Evolutionary conservation across 2,329 filamentous ascomycete species (phyloP), one percentile per base, ranked within the genome.

Genomic region (Ophiostoma angusticollis): DNA sequence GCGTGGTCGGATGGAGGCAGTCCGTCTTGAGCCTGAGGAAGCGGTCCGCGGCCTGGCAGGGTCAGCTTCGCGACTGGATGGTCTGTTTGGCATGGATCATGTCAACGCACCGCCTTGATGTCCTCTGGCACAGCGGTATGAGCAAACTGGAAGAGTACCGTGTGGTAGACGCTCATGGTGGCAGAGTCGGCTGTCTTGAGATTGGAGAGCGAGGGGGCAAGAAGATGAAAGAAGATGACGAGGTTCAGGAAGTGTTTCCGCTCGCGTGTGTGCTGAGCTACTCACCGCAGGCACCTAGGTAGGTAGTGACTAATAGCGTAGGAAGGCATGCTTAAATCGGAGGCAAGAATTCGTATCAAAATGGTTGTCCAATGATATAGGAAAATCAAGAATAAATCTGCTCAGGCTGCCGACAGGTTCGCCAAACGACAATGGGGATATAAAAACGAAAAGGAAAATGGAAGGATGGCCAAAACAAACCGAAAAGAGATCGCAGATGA

Each of bases 1-100:
- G 58, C 0, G 72, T 70, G 2, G 58, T 59, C 2, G 78, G 73
- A 45, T 80, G 73, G 14, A 81, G 31, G 52, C 80, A 84, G 7
- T 63, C 64, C 6, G 73, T 60, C 47, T 68, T 67, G 2, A 84
- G 59, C 1, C 56, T 63, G 4, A 80, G 45, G 40, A 63, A 51
- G 9, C 47, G 46, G 4, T 49, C 42, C 49, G 52, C 58, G 32
- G 50, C 45, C 58, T 62, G n/a, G 6, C 8, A 7, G 2, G 17
- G 12, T 22, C 12, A 40, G 25, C 9, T n/a, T n/a, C n/a, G n/a
- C n/a, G n/a, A n/a, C n/a, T n/a, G n/a, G n/a, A n/a, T n/a, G n/a
- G n/a, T n/a, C n/a, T n/a, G n/a, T n/a, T n/a, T n/a, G 9, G 7
- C 5, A n/a, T 7, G 4, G 9, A 9, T 11, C 6, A 33, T 9